phyloP scores from a whole-genome alignment of 2,329 filamentous ascomycete genomes.

The Aspergillus sp. region DNA sequence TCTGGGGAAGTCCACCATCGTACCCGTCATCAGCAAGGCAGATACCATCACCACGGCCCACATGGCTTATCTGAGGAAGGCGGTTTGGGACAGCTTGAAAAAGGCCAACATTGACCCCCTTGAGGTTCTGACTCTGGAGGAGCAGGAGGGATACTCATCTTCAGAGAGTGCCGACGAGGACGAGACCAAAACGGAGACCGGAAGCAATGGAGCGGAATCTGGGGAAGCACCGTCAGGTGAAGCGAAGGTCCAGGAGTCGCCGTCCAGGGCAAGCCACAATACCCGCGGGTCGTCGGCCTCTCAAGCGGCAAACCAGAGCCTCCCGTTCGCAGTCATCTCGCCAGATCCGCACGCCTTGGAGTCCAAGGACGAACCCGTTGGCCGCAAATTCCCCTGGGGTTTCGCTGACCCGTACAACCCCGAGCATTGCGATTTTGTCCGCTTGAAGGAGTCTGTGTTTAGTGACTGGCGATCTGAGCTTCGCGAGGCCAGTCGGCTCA shows the following conservation, averaged over 20 bases:
- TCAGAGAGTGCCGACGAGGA: conserved; percentile 39
- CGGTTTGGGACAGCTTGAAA: conserved; percentile 81
- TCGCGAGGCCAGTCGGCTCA: conserved; percentile 77
- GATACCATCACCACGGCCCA: conserved; percentile 94
- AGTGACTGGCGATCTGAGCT: conserved; percentile 86
- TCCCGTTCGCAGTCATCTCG: conserved; percentile 88
- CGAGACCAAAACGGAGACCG: conserved; percentile 16
- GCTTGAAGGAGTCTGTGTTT: conserved; percentile 86
- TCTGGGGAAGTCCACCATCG: conserved; percentile 87
- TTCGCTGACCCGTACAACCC: conserved; percentile 89
- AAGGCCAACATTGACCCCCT: conserved; percentile 78
- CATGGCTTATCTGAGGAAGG: conserved; percentile 84
- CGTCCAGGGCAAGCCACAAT: conserved; percentile 31
- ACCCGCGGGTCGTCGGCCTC: conserved; percentile 37
- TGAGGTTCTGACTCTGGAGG: conserved; percentile 73
- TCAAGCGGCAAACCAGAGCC: conserved; percentile 48
- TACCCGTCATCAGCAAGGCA: conserved; percentile 91
- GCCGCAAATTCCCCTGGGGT: conserved; percentile 90
- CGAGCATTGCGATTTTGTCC: conserved; percentile 86
- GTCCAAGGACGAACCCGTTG: conserved; percentile 44
- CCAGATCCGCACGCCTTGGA: conserved; percentile 74
- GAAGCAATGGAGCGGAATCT: conserved; percentile 8
- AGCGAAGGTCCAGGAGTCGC: conserved; percentile 20
- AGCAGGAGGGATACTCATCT: conserved; percentile 56
- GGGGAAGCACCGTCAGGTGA: conserved; percentile 9